These are phyloP conservation scores for Prunus armeniaca DNA, from an alignment of 306 rosid species.

Conservation along the genomic window DNA sequence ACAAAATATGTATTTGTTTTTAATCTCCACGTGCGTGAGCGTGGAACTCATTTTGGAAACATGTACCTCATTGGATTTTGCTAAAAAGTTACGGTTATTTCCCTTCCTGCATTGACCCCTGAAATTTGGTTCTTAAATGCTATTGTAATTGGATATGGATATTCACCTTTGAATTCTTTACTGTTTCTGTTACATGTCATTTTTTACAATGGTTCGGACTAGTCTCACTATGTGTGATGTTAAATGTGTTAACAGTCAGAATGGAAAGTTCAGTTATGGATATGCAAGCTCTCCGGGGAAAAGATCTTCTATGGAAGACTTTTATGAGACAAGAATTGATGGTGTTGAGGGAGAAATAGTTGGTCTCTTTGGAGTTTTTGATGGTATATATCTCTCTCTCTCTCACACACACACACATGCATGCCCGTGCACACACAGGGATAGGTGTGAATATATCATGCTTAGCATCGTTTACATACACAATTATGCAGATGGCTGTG, in stretches of 20 bases:
- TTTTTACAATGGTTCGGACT: slow-evolving; percentile 11
- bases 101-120: not conserved
- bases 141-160: not conserved
- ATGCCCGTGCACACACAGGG: not conserved
- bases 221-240: slow-evolving; percentile 25
- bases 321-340: slow-evolving; percentile 89
- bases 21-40: not conserved
- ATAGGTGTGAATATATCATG: not conserved
- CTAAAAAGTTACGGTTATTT: not conserved
- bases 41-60: not conserved
- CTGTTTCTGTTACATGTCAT: slow-evolving; percentile 9
- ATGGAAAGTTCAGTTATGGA: slow-evolving; percentile 91
- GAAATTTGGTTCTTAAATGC: not conserved
- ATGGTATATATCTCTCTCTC: slow-evolving; percentile 49
- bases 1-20: not conserved
- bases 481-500: not conserved
- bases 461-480: not conserved
- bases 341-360: slow-evolving; percentile 88
- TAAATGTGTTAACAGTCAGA: slow-evolving; percentile 54
- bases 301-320: slow-evolving; percentile 97
- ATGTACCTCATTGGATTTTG: not conserved
- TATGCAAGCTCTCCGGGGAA: slow-evolving; percentile 93
- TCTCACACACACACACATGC: not conserved
- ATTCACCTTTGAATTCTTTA: not conserved
- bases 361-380: slow-evolving; percentile 96